Conservation (phyloP, 83 land plant genomes). For the Thuja plicata region DNA sequence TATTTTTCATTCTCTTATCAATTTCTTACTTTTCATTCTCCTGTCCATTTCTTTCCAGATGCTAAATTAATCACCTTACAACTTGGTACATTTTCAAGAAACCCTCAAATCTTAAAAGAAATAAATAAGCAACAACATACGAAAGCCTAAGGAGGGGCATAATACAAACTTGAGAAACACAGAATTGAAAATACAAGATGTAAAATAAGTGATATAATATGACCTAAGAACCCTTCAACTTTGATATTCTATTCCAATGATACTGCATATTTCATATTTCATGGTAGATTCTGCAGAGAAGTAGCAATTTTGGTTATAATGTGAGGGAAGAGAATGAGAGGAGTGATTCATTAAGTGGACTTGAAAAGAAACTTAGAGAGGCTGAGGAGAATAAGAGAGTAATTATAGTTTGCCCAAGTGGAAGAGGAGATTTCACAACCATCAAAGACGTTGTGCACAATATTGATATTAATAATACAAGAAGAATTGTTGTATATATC, state of each 20-base stretch:
- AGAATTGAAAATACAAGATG: too few species aligned
- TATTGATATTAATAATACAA: conserved; percentile 32
- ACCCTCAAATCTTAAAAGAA: not conserved
- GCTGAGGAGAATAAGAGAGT: conserved; percentile 35
- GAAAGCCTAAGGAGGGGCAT: not conserved
- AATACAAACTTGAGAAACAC: not conserved
- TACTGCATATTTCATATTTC: not conserved
- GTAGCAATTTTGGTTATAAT: not conserved
- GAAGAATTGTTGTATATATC: conserved; percentile 45
- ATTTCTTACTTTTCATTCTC: too few species aligned
- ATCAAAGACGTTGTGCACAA: conserved; percentile 47
- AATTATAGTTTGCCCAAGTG: conserved; percentile 33
- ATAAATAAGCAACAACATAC: not conserved
- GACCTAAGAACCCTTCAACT: too few species aligned
- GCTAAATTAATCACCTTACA: not conserved
- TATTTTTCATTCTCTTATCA: not conserved
- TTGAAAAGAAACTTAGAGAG: conserved; percentile 30
- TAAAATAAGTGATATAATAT: too few species aligned
- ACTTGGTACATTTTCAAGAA: not conserved
- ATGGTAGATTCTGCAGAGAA: conserved; percentile 3
- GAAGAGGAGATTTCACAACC: conserved; percentile 37
- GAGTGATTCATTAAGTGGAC: not conserved
- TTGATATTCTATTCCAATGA: too few species aligned
- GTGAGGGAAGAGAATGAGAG: not conserved
- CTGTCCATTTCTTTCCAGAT: not conserved